phyloP scores from a whole-genome alignment of 139 green algal species.

The Chlamydomonas sp. region DNA sequence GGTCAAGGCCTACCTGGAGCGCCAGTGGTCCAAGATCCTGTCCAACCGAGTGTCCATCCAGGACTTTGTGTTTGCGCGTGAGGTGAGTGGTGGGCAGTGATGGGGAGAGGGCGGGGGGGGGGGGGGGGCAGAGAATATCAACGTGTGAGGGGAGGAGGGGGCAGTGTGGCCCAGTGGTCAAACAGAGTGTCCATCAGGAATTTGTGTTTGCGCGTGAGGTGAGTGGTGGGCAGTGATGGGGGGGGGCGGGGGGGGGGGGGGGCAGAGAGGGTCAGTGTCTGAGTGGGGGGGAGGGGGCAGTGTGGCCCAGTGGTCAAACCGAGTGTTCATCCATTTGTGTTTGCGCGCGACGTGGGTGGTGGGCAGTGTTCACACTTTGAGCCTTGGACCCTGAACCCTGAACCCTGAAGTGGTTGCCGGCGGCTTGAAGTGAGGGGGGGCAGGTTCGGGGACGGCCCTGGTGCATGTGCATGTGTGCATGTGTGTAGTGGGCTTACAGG shows the following conservation, averaged over 20 bases:
- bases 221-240: slow-evolving; percentile 9
- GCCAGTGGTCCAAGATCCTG: slow-evolving; percentile 85
- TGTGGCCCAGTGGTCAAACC: too few relatives aligned
- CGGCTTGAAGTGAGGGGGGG: too few relatives aligned
- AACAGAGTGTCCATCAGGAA: slow-evolving; percentile 76
- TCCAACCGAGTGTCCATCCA: slow-evolving; percentile 68
- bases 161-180: too few relatives aligned
- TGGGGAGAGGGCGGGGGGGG: background rate
- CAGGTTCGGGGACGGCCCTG: too few relatives aligned
- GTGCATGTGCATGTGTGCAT: too few relatives aligned
- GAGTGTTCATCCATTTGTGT: slow-evolving; percentile 86
- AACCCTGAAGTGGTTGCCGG: too few relatives aligned
- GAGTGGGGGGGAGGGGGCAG: too few relatives aligned
- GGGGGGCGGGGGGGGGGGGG: too few relatives aligned
- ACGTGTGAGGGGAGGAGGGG: too few relatives aligned
- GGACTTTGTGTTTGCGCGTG: slow-evolving; percentile 87
- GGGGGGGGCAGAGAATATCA: slow-evolving; percentile 1
- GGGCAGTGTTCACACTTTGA: background rate
- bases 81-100: slow-evolving; percentile 55
- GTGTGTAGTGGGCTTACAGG: too few relatives aligned
- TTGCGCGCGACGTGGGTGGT: slow-evolving; percentile 84
- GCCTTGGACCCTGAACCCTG: too few relatives aligned
- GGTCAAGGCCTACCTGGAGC: slow-evolving; percentile 71
- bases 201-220: slow-evolving; percentile 90
- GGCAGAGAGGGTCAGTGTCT: too few relatives aligned